phyloP scores from a whole-genome alignment of 2,329 filamentous ascomycete species.

The Macrophomina phaseolina region DNA sequence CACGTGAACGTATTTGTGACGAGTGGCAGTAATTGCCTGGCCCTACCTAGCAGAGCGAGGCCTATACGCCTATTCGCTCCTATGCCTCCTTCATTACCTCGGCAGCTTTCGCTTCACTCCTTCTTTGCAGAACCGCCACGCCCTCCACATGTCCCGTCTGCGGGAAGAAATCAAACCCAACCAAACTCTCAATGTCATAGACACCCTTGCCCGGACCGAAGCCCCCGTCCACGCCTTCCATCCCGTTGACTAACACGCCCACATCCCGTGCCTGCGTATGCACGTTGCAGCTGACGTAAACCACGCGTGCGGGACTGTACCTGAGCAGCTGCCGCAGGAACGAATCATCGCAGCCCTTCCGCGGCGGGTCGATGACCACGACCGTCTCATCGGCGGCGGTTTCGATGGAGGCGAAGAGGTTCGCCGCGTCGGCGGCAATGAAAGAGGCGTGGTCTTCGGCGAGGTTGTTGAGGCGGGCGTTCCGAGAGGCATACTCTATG shows the following conservation, averaged over 20 bases:
- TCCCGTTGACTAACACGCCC: conserved; percentile 80
- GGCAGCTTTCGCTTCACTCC: conserved; percentile 28
- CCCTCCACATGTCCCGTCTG: conserved; percentile 76
- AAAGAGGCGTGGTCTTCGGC: conserved; percentile 73
- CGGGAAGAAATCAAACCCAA: conserved; percentile 97
- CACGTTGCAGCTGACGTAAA: conserved; percentile 98
- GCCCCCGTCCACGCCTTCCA: conserved; percentile 49
- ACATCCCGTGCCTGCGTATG: conserved; percentile 96
- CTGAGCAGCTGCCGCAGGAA: conserved; percentile 82
- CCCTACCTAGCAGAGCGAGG: no score
- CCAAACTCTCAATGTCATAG: conserved; percentile 88
- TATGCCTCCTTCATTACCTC: not conserved
- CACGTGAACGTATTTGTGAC: no score
- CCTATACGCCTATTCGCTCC: not conserved
- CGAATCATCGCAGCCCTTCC: conserved; percentile 88
- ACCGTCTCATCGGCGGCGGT: conserved; percentile 83
- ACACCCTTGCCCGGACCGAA: conserved; percentile 45
- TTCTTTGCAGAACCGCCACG: conserved; percentile 62
- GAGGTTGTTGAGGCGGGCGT: conserved; percentile 79
- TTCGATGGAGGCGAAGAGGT: conserved; percentile 77
- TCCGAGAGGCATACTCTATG: conserved; percentile 78
- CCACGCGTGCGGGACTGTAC: conserved; percentile 78
- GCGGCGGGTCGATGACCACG: conserved; percentile 94
- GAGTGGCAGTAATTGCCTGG: no score
- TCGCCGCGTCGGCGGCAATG: conserved; percentile 83